Evolutionary conservation across 2,329 filamentous ascomycete genomes (phyloP).

Genomic region (Alternaria solani): DNA sequence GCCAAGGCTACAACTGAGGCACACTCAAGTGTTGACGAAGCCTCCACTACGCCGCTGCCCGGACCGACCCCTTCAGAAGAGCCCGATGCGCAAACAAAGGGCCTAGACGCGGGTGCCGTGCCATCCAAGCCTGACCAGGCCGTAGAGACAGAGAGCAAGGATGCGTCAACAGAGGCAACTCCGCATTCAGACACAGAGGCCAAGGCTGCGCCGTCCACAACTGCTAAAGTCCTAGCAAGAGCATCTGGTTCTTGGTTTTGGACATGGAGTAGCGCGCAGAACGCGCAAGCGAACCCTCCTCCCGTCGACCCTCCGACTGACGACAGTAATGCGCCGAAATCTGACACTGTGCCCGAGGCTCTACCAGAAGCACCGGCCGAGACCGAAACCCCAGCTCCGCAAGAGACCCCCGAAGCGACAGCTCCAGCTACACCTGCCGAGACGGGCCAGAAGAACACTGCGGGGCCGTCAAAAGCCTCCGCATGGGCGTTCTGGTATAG

Average conservation of each 20-base stretch:
- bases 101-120: conserved; percentile 24
- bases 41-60: conserved; percentile 54
- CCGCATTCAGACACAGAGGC: conserved; percentile 20
- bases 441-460: conserved; percentile 18
- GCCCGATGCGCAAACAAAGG: conserved; percentile 35
- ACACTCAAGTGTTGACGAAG: conserved; percentile 44
- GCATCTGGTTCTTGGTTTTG: conserved; percentile 58
- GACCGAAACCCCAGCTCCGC: conserved; percentile 5
- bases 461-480: conserved; percentile 60
- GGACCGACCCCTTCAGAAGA: conserved; percentile 49
- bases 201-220: conserved; percentile 23
- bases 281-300: conserved; percentile 43
- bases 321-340: conserved; percentile 13
- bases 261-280: conserved; percentile 59
- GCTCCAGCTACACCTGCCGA: conserved; percentile 21
- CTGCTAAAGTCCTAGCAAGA: conserved; percentile 21
- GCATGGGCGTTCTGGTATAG: conserved; percentile 86
- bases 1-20: conserved; percentile 39
- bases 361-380: background rate
- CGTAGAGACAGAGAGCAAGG: conserved; percentile 33
- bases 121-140: conserved; percentile 5
- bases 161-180: conserved; percentile 14
- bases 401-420: conserved; percentile 7
- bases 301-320: conserved; percentile 23
- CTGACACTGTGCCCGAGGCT: conserved; percentile 18